Conservation (phyloP, 306 rosid genomes). For the Dalbergia oliveri region DNA sequence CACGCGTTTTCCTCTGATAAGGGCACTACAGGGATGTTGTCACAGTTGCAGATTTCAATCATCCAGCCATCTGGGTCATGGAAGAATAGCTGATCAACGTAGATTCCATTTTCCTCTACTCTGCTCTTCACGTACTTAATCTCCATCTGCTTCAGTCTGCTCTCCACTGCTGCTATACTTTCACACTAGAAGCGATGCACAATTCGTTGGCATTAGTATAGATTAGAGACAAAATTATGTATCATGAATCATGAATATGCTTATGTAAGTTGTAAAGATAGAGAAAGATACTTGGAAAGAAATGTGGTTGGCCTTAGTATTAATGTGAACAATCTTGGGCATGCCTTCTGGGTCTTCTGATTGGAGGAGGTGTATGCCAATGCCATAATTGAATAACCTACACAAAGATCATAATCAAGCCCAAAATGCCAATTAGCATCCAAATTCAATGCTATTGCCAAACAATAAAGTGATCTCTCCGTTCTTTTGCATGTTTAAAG, state of each 20-base stretch:
- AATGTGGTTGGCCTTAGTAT: conserved; percentile 77
- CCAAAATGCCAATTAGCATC: not conserved
- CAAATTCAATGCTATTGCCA: not conserved
- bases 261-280: conserved; percentile 12
- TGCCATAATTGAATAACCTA: conserved; percentile 81
- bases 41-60: conserved; percentile 91
- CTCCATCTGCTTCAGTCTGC: conserved; percentile 64
- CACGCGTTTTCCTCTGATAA: conserved; percentile 40
- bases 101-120: conserved; percentile 71
- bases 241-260: not conserved
- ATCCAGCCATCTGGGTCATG: conserved; percentile 84
- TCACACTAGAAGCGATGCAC: conserved; percentile 60
- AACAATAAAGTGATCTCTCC: not conserved
- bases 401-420: conserved; percentile 28
- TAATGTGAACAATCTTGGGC: conserved; percentile 59
- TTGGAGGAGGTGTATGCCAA: conserved; percentile 86
- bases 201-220: not conserved
- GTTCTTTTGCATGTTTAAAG: too few relatives aligned
- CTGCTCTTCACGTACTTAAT: conserved; percentile 66
- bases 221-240: not conserved
- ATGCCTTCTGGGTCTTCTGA: conserved; percentile 61
- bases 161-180: conserved; percentile 68
- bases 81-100: conserved; percentile 85
- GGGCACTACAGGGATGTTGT: conserved; percentile 74
- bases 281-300: conserved; percentile 61